Conservation (phyloP, 2,329 filamentous ascomycete species). For the Monilinia fructigena region DNA sequence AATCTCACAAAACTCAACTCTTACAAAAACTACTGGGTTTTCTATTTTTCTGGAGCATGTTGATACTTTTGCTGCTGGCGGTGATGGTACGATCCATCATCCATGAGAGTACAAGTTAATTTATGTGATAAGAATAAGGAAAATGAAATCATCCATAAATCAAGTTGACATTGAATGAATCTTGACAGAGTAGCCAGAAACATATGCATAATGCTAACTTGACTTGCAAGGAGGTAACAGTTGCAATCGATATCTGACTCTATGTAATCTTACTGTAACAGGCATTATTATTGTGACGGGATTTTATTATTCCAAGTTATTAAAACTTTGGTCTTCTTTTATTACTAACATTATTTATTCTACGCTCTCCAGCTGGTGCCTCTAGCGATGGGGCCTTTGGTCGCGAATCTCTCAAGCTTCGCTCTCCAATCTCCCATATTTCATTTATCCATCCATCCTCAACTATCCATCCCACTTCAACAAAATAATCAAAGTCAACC, state of each 20-base stretch:
- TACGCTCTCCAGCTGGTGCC: neutral
- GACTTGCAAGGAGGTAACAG: too few relatives aligned
- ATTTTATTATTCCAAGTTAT: neutral
- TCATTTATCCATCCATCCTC: constrained; percentile 12
- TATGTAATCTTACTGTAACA: too few relatives aligned
- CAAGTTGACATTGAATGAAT: too few relatives aligned
- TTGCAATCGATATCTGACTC: too few relatives aligned
- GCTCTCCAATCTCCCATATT: neutral
- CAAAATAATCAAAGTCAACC: neutral
- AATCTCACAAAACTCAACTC: constrained; percentile 16
- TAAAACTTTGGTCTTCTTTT: too few relatives aligned
- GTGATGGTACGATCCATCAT: neutral
- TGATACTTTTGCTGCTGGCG: neutral
- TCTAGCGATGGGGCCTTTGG: constrained; percentile 11
- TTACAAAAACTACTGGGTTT: neutral
- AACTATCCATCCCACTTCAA: constrained; percentile 9
- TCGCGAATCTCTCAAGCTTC: constrained; percentile 7
- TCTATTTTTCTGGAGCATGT: neutral
- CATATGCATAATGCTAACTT: neutral
- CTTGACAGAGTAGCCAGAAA: neutral
- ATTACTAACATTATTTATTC: too few relatives aligned
- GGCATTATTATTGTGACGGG: too few relatives aligned
- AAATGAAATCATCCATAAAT: neutral
- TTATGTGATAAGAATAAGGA: neutral
- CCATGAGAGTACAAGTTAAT: too few relatives aligned